Base-by-base conservation (phyloP, 2,329 filamentous ascomycete species). In the Trichoderma sp. region DNA sequence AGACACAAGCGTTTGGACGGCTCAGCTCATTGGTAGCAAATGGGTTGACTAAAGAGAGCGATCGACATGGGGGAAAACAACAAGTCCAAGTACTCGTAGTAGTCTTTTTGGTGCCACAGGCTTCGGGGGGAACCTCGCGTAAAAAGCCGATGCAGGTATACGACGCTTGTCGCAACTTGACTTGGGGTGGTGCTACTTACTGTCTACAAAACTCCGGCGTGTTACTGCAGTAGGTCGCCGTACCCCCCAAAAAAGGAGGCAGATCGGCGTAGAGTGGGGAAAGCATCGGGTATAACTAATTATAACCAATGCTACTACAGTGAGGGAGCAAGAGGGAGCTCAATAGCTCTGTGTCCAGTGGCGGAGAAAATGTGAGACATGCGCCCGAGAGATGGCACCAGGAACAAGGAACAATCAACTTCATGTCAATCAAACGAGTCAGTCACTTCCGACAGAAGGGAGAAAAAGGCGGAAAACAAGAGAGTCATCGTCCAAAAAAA, bases 81-180 rank as follows among this genome's bases (percentile, higher is more conserved):
- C 34, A n/a, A n/a, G n/a, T n/a, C n/a, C n/a, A n/a, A n/a, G n/a
- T n/a, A n/a, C n/a, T n/a, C n/a, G n/a, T n/a, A 63, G 28, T 52
- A 18, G 32, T 32, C 30, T 32, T 10, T 21, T 63, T 54, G 59
- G 49, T 54, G 59, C 30, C 39, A 63, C 59, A 54, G 21, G 26
- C 28, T 39, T 63, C 46, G 59, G 46, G 59, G 58, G 18, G 18
- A 13, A 4, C n/a, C 52, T 66, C 63, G 63, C 63, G 63, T 66
- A 66, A 46, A 54, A 66, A 66, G 63, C 63, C 63, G 63, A 58
- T 66, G 34, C 51, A 56, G n/a, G 52, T 66, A 66, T 66, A 66
- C 63, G 43, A 34, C 59, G 26, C 39, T 65, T 26, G 61, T 46
- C 49, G 34, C 60, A 43, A 21, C 30, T 37, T 37, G n/a, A 26